Percentiles rank a stretch among this genome's conserved stretches.
Conservation (phyloP, 108 stramenopile genomes). For the Cyclostephanos tholiformis region DNA sequence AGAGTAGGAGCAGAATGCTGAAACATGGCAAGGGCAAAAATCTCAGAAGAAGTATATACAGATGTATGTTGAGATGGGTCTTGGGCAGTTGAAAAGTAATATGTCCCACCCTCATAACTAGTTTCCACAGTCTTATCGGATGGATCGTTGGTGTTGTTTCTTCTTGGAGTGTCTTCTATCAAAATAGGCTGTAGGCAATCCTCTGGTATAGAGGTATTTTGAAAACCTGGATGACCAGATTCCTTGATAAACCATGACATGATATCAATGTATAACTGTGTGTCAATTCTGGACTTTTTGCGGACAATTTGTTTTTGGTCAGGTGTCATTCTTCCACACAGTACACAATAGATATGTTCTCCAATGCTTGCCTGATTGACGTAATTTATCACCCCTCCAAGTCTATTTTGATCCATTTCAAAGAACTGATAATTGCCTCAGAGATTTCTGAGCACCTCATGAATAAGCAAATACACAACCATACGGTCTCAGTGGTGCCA, state of each 20-base stretch:
- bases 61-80: slow-evolving; percentile 14
- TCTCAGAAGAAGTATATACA: background rate
- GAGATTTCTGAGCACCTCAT: no score
- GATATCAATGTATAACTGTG: slow-evolving; percentile 11
- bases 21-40: slow-evolving; percentile 17
- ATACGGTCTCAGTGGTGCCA: no score
- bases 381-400: slow-evolving; percentile 23
- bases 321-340: no score
- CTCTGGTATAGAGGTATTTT: slow-evolving; percentile 9
- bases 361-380: slow-evolving; percentile 3
- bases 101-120: slow-evolving; percentile 10
- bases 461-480: no score
- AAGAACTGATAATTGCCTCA: slow-evolving; percentile 27
- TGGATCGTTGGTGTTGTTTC: slow-evolving; percentile 19
- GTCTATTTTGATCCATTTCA: slow-evolving; percentile 13
- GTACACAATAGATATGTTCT: slow-evolving; percentile 23
- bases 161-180: slow-evolving; percentile 3
- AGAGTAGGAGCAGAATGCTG: slow-evolving; percentile 11
- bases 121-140: slow-evolving; percentile 11
- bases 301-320: no score
- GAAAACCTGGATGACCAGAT: slow-evolving; percentile 28
- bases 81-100: slow-evolving; percentile 18
- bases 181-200: slow-evolving; percentile 13
- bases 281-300: slow-evolving; percentile 11
- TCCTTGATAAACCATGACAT: slow-evolving; percentile 28